Evolutionary conservation across 495 filamentous ascomycete species (phyloP).

Genomic region (Acidiella bohemica): DNA sequence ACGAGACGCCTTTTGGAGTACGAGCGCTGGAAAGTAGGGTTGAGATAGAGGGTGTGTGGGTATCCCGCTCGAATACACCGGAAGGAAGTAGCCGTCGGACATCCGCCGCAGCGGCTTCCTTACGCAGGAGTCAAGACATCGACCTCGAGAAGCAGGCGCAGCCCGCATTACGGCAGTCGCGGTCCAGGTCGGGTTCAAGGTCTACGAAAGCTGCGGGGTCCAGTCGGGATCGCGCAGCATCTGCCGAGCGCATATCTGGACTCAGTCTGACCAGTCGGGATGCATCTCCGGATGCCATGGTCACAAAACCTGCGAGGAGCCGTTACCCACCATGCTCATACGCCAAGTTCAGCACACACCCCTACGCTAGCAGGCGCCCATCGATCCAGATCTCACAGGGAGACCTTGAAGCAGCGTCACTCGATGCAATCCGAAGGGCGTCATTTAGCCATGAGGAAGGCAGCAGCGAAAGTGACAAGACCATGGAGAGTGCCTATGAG

Average conservation of each 20-base stretch:
- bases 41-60: slow-evolving; percentile 80
- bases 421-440: slow-evolving; percentile 14
- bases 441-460: slow-evolving; percentile 11
- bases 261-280: slow-evolving; percentile 13
- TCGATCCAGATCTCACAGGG: slow-evolving; percentile 21
- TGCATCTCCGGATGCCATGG: slow-evolving; percentile 19
- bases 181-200: too few relatives aligned
- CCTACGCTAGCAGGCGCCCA: slow-evolving; percentile 16
- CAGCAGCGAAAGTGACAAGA: slow-evolving; percentile 3
- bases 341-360: slow-evolving; percentile 13
- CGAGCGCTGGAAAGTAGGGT: slow-evolving; percentile 77
- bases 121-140: too few relatives aligned
- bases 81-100: slow-evolving; percentile 24
- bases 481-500: slow-evolving; percentile 7
- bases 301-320: not conserved
- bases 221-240: too few relatives aligned
- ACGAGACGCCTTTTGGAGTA: slow-evolving; percentile 76
- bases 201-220: too few relatives aligned
- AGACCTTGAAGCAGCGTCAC: slow-evolving; percentile 9
- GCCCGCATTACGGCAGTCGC: too few relatives aligned
- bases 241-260: not conserved
- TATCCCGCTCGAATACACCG: slow-evolving; percentile 53
- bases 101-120: too few relatives aligned
- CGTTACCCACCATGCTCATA: slow-evolving; percentile 14
- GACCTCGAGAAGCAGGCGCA: slow-evolving; percentile 9